Evolutionary conservation across 1,284 basidiomycete genomes (phyloP), one percentile per base, ranked within the genome.

Genomic region (Moesziomyces sp.): DNA sequence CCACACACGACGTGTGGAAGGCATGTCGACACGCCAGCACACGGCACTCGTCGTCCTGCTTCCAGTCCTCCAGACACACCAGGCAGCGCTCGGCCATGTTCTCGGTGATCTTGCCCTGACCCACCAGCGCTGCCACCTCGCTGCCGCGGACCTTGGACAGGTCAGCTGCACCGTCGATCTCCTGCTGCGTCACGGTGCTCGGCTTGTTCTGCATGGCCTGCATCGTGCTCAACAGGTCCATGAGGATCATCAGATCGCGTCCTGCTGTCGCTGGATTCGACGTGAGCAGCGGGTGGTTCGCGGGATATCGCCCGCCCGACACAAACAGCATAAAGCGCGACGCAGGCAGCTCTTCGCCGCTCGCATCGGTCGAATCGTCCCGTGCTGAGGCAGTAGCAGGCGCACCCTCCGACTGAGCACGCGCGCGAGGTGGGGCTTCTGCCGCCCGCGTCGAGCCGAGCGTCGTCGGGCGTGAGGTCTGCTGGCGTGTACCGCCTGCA

Each of bases 261-360:
- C 78, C 79, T 4, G 81, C 80, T 16, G 77, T 70, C 5, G 69
- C 53, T 7, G 71, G 73, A 34, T 72, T 74, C 28, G 79, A 68
- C 7, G 74, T 74, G 19, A 83, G 62, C 61, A 83, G 59, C 16
- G 81, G 81, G 43, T 83, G 81, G 40, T 76, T 63, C 11, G 76
- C 70, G 18, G 76, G 73, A 47, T 82, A 83, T 26, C 74, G 72
- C 1, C 81, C 81, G 30, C 81, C 81, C 38, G 77, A 78, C 6
- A 83, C 78, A 52, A 83, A 83, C 18, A 83, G 74, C 52, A 82
- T 68, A 58, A 82, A 82, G 21, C 81, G 75, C 19, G 78, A 75
- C 14, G 78, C 58, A 1, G 76, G 73, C 10, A 50, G 50, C 44
- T 69, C 58, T 18, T 60, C 62, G 14, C 40, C 72, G 5, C 49